Conservation (phyloP, 805 yeast species). For the Kodamaea jinghongensis region DNA sequence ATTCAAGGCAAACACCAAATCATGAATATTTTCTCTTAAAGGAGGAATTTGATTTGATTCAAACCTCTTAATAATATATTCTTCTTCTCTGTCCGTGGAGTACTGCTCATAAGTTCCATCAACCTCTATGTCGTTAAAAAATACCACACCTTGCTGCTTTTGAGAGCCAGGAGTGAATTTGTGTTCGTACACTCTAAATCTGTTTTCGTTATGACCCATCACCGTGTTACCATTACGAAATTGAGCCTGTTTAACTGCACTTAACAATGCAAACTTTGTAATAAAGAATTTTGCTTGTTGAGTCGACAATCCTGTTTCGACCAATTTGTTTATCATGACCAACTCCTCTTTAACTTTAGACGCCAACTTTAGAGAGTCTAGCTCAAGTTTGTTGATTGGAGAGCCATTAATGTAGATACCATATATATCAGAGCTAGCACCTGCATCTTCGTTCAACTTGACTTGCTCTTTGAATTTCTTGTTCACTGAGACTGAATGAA, state of each 20-base stretch:
- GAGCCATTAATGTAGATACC: conserved; percentile 74
- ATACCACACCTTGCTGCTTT: conserved; percentile 48
- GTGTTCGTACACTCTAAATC: conserved; percentile 32
- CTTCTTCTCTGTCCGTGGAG: conserved; percentile 39
- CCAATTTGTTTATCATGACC: conserved; percentile 21
- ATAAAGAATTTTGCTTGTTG: conserved; percentile 33
- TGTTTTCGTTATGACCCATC: conserved; percentile 31
- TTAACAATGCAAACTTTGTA: conserved; percentile 37
- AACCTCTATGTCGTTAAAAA: conserved; percentile 71
- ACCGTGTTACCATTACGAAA: conserved; percentile 32
- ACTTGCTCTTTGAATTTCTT: conserved; percentile 26
- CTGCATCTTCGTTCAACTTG: conserved; percentile 31
- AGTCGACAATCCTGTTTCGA: conserved; percentile 27
- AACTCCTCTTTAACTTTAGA: conserved; percentile 34
- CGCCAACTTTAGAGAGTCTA: conserved; percentile 43
- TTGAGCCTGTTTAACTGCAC: conserved; percentile 38
- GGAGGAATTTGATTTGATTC: conserved; percentile 63
- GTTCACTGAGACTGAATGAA: conserved; percentile 6
- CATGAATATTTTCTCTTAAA: conserved; percentile 70
- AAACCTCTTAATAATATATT: conserved; percentile 38
- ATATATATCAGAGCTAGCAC: conserved; percentile 36
- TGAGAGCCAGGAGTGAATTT: conserved; percentile 15
- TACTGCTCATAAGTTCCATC: conserved; percentile 54
- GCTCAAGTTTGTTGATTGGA: conserved; percentile 44
- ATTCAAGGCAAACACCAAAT: conserved; percentile 66